Evolutionary conservation across 164 flowering plant species (phyloP).

Genomic region (Vitis cinerea): DNA sequence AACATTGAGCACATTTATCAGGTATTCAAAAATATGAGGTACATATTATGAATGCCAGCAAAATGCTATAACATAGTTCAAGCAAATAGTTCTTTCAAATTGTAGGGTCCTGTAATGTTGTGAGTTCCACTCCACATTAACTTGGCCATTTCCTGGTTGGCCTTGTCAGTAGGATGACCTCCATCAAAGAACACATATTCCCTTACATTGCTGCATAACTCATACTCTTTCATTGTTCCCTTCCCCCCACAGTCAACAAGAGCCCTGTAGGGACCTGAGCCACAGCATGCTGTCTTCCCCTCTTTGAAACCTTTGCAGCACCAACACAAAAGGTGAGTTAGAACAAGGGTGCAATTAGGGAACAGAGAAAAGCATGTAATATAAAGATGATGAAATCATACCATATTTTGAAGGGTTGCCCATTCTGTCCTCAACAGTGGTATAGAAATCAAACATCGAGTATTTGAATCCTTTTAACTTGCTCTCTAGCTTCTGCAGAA

Average conservation of each 20-base stretch:
- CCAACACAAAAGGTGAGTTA: too few relatives aligned
- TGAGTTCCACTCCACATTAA: conserved; percentile 1
- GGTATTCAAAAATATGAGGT: too few relatives aligned
- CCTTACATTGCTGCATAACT: not conserved
- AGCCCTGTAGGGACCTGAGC: not conserved
- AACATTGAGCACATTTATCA: too few relatives aligned
- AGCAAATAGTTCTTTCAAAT: too few relatives aligned
- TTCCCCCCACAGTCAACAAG: not conserved
- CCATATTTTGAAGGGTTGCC: not conserved
- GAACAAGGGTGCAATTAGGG: too few relatives aligned
- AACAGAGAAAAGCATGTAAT: too few relatives aligned
- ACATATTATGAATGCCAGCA: too few relatives aligned
- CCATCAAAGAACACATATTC: conserved; percentile 7
- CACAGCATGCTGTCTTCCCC: conserved; percentile 3
- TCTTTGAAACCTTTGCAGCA: not conserved
- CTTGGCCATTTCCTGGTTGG: not conserved
- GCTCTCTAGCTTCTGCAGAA: not conserved
- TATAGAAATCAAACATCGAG: not conserved
- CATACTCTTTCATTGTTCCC: not conserved
- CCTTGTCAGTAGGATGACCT: not conserved
- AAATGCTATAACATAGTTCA: too few relatives aligned
- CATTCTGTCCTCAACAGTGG: not conserved
- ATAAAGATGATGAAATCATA: not conserved
- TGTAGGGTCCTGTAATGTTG: not conserved
- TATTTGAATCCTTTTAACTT: not conserved